Conservation (phyloP, 2,329 filamentous ascomycete species). For the Paramyrothecium sp. region DNA sequence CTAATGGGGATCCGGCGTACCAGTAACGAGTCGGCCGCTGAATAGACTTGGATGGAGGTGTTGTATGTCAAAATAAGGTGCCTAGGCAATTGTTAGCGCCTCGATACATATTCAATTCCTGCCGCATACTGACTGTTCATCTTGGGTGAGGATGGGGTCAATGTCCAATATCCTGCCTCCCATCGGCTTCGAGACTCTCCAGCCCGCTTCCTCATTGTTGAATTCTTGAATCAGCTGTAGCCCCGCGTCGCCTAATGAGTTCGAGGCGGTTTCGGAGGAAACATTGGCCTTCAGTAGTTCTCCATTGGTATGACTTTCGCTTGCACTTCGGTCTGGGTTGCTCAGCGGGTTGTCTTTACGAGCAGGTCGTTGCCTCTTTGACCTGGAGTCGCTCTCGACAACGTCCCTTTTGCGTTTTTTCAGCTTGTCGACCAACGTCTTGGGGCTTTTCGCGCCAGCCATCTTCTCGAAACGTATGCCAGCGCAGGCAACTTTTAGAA, state of each 20-base stretch:
- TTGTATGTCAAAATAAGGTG: slow-evolving; percentile 74
- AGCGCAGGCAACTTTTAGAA: slow-evolving; percentile 1
- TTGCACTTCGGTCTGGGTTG: slow-evolving; percentile 9
- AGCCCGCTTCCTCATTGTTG: slow-evolving; percentile 36
- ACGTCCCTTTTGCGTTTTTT: slow-evolving; percentile 49
- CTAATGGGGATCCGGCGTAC: slow-evolving; percentile 65
- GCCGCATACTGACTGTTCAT: slow-evolving; percentile 56
- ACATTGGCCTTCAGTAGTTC: slow-evolving; percentile 13
- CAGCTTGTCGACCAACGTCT: slow-evolving; percentile 31
- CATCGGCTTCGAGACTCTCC: slow-evolving; percentile 63
- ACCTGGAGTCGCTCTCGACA: slow-evolving; percentile 37
- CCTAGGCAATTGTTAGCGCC: slow-evolving; percentile 38
- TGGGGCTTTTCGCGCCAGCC: slow-evolving; percentile 30
- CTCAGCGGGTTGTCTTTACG: slow-evolving; percentile 24
- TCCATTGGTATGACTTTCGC: slow-evolving; percentile 3
- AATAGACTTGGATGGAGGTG: slow-evolving; percentile 77
- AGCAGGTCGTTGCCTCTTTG: slow-evolving; percentile 38
- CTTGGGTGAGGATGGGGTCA: slow-evolving; percentile 59
- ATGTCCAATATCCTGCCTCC: slow-evolving; percentile 65
- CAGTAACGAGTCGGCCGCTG: slow-evolving; percentile 76
- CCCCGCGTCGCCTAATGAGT: slow-evolving; percentile 13
- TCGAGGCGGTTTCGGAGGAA: slow-evolving; percentile 10
- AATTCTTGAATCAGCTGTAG: slow-evolving; percentile 23
- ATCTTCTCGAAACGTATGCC: slow-evolving; percentile 20
- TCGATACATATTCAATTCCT: background rate